Evolutionary conservation across 1,284 basidiomycete species (phyloP), one percentile per base, ranked within the genome.

Genomic region (Mycosarcoma mackinlayi): DNA sequence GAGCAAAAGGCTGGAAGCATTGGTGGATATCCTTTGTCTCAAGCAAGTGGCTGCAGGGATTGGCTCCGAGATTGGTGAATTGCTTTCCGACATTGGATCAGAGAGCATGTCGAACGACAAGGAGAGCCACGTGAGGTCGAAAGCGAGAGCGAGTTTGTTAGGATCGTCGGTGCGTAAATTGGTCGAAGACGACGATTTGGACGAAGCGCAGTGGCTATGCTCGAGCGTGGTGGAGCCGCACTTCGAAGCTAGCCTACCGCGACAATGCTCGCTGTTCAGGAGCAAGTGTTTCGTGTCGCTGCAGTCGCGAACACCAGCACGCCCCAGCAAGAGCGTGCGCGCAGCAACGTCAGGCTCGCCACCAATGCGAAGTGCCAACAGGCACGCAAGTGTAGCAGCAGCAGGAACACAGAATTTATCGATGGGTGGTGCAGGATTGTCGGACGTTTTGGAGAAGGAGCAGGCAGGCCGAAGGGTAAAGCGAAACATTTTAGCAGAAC

Each of bases 141-240:
- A 33, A 16, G 38, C 24, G 18, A 63, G 27, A 41, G 52, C 41
- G 14, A 38, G 9, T 1, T 9, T 56, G 23, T 67, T 74, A 8
- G 72, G 72, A 9, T 68, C 72, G 5, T 54, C 67, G 40, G 41
- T 58, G 23, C 67, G 67, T 34, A 70, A 70, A 40, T 18, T 64
- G 19, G 31, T 62, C 23, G 48, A 64, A 21, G 48, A 74, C 6
- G 79, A 81, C 40, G 73, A 73, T 34, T 57, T 73, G 48, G 79
- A 81, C 53, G 79, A 79, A 46, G 68, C 76, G 16, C 79, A 81
- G 53, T 79, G 76, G 75, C 61, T 81, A 3, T 79, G 76, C 45
- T 70, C 66, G 5, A 55, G 57, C 24, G 65, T 81, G 4, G 57
- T 80, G 25, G 79, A 79, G 57, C 68, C 76, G 11, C 54, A 50